Percentiles rank a stretch among this genome's conserved stretches.
Conservation (phyloP, 169 alveolate genomes). For the Eimeria necatrix region DNA sequence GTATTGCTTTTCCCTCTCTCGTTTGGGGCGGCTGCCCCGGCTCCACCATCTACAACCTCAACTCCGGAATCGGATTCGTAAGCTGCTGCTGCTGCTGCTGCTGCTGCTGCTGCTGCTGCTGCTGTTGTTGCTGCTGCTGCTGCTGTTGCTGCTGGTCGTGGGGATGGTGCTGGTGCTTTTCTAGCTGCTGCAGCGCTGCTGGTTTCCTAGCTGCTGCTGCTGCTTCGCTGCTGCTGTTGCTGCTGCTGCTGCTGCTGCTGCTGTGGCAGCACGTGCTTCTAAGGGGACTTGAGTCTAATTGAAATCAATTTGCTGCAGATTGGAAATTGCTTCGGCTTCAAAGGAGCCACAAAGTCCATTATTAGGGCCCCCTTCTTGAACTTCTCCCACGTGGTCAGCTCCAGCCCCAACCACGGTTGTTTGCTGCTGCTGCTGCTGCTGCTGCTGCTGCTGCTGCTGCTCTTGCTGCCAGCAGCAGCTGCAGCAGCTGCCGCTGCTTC, state of each 20-base stretch:
- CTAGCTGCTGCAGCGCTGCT: neutral
- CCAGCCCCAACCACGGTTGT: neutral
- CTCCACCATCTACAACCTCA: conserved; percentile 6
- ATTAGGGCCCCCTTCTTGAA: conserved; percentile 72
- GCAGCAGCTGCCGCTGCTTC: neutral
- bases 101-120: neutral
- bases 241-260: neutral
- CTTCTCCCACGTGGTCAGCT: conserved; percentile 69
- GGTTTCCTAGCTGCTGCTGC: neutral
- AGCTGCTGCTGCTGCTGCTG: neutral
- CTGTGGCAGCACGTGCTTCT: no score
- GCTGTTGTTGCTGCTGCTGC: neutral
- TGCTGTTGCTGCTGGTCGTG: no score
- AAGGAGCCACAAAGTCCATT: conserved; percentile 68
- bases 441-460: no score
- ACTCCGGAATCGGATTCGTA: conserved; percentile 79
- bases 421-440: no score
- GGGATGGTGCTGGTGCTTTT: neutral
- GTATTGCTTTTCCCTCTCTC: conserved; percentile 71
- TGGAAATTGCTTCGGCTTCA: conserved; percentile 75
- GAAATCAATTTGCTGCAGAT: conserved; percentile 30
- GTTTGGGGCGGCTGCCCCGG: conserved; percentile 80
- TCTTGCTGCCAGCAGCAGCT: no score
- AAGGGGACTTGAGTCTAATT: neutral
- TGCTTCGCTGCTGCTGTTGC: neutral